Percentiles rank a stretch among this genome's conserved stretches.
Conservation (phyloP, 805 yeast species). For the Metschnikowia aberdeeniae region DNA sequence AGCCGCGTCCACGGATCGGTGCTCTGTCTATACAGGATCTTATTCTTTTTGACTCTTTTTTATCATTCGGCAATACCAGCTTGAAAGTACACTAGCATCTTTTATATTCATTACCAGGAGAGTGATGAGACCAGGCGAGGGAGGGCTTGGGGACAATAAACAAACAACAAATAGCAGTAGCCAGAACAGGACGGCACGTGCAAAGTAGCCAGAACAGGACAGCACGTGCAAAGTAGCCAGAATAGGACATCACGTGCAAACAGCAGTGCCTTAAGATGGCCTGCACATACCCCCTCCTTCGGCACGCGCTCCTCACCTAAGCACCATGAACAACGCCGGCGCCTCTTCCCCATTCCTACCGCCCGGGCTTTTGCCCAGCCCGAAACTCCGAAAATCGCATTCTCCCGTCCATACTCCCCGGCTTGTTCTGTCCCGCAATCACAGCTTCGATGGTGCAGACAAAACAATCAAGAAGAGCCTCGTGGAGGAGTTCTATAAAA, state of each 20-base stretch:
- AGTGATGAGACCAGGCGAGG: constrained; percentile 1
- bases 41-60: not conserved
- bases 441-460: constrained; percentile 2
- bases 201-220: too few species aligned
- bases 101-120: not conserved
- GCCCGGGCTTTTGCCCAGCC: constrained; percentile 3
- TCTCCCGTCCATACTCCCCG: constrained; percentile 1
- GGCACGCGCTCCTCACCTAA: not conserved
- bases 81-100: not conserved
- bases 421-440: not conserved
- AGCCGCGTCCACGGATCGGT: too few species aligned
- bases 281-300: not conserved
- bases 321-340: constrained; percentile 2
- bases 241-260: too few species aligned
- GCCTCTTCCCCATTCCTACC: constrained; percentile 1
- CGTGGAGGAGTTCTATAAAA: constrained; percentile 39
- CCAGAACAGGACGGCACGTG: too few species aligned
- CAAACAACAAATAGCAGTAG: not conserved
- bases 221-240: too few species aligned
- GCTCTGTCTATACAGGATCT: not conserved
- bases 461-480: constrained; percentile 28
- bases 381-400: not conserved
- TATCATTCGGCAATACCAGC: not conserved
- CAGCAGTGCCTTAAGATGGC: too few species aligned
- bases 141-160: constrained; percentile 1